Conservation (phyloP, 2,329 filamentous ascomycete species). For the Diaporthe sp. region DNA sequence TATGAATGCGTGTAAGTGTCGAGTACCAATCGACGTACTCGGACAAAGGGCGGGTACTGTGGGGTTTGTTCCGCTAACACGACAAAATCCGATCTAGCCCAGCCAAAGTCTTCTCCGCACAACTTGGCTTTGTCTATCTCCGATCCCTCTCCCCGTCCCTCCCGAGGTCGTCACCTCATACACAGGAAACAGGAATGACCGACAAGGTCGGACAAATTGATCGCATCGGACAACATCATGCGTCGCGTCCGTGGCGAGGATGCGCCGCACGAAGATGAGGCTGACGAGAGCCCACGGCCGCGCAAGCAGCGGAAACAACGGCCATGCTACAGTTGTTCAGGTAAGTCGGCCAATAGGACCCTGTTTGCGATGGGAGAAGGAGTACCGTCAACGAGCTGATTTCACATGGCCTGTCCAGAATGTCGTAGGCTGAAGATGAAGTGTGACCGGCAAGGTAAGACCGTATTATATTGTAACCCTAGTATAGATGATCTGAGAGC, state of each 20-base stretch:
- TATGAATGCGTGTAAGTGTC: background rate
- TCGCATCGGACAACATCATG: background rate
- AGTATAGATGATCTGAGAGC: background rate
- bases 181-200: background rate
- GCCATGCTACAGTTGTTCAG: constrained; percentile 7
- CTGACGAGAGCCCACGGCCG: background rate
- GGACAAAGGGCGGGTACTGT: background rate
- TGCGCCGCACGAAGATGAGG: background rate
- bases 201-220: background rate
- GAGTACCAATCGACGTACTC: background rate
- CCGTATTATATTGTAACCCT: background rate
- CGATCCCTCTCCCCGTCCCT: background rate
- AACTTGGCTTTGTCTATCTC: background rate
- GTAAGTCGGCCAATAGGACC: background rate
- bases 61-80: background rate
- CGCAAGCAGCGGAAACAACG: constrained; percentile 19
- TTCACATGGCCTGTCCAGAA: background rate
- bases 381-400: background rate
- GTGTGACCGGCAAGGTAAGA: constrained; percentile 10
- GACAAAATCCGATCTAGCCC: background rate
- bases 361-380: too few relatives aligned
- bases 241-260: background rate
- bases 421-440: constrained; percentile 20
- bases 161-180: background rate
- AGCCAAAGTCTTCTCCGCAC: constrained; percentile 13